These are phyloP conservation scores for Linum lewisii DNA, from an alignment of 345 rosid species.

Conservation along the genomic window DNA sequence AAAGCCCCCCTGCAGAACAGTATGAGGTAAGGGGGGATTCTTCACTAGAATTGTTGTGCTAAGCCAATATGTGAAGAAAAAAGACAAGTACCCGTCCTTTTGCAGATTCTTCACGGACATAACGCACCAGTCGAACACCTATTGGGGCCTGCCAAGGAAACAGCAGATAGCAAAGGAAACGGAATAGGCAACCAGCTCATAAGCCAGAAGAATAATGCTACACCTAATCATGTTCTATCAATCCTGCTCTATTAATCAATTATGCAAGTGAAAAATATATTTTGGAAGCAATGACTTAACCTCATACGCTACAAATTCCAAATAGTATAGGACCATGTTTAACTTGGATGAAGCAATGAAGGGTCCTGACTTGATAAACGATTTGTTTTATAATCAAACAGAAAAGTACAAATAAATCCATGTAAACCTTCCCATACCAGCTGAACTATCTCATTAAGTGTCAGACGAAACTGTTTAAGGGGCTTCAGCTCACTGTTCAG, in stretches of 20 bases:
- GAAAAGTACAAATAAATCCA: not conserved
- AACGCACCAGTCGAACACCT: constrained; percentile 62
- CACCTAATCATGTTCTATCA: not conserved
- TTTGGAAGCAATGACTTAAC: not conserved
- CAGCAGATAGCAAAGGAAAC: constrained; percentile 6
- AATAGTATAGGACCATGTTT: not conserved
- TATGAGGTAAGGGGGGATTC: not conserved
- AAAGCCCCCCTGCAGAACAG: constrained; percentile 28
- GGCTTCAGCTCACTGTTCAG: constrained; percentile 24
- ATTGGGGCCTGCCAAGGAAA: constrained; percentile 62
- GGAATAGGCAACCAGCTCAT: not conserved
- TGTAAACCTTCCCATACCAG: constrained; percentile 33
- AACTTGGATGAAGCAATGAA: not conserved
- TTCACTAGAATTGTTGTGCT: not conserved
- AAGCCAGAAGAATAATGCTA: not conserved
- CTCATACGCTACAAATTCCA: not conserved
- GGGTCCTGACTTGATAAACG: not conserved
- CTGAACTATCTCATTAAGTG: constrained; percentile 42
- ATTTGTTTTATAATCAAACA: not conserved
- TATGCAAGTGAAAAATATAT: not conserved
- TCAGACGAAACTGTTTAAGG: constrained; percentile 35
- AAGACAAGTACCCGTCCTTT: constrained; percentile 48
- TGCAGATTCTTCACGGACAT: constrained; percentile 41
- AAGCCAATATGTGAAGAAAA: constrained; percentile 1
- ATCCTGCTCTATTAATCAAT: not conserved